These are phyloP conservation scores for Aspergillus vadensis DNA, from an alignment of 2,329 filamentous ascomycete genomes.

Conservation along the genomic window DNA sequence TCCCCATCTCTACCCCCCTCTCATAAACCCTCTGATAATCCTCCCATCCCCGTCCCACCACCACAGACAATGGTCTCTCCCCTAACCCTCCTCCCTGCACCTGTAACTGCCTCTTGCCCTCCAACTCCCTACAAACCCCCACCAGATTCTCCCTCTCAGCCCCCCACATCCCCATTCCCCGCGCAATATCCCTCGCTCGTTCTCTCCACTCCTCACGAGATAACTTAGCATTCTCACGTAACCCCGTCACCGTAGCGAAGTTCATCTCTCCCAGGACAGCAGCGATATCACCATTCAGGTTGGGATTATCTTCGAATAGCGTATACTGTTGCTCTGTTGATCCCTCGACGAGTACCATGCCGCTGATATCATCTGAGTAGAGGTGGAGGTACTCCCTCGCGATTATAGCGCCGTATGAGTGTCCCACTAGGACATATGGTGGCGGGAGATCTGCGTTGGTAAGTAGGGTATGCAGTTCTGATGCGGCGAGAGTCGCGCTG, in stretches of 20 bases:
- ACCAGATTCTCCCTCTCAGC: constrained; percentile 26
- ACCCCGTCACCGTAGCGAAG: constrained; percentile 35
- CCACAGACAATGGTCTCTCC: constrained; percentile 37
- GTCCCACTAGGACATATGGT: constrained; percentile 39
- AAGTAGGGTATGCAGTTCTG: constrained; percentile 36
- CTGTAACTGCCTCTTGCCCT: constrained; percentile 35
- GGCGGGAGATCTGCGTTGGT: constrained; percentile 21
- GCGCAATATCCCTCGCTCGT: constrained; percentile 33
- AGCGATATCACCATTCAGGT: constrained; percentile 28
- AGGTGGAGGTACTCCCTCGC: constrained; percentile 44
- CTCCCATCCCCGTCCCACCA: constrained; percentile 35
- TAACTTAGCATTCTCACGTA: constrained; percentile 31
- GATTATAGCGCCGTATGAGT: constrained; percentile 46
- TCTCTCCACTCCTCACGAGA: constrained; percentile 38
- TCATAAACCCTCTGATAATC: constrained; percentile 40
- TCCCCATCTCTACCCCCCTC: constrained; percentile 33
- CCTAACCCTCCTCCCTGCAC: constrained; percentile 28
- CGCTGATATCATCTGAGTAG: constrained; percentile 30
- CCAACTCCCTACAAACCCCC: constrained; percentile 31
- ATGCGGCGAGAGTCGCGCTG: constrained; percentile 30
- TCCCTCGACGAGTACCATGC: constrained; percentile 43
- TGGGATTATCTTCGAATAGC: constrained; percentile 33
- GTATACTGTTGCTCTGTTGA: constrained; percentile 37
- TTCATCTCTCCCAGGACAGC: constrained; percentile 36
- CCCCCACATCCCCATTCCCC: constrained; percentile 22